Conservation (phyloP, 495 filamentous ascomycete species). For the Aspergillus egyptiacus region DNA sequence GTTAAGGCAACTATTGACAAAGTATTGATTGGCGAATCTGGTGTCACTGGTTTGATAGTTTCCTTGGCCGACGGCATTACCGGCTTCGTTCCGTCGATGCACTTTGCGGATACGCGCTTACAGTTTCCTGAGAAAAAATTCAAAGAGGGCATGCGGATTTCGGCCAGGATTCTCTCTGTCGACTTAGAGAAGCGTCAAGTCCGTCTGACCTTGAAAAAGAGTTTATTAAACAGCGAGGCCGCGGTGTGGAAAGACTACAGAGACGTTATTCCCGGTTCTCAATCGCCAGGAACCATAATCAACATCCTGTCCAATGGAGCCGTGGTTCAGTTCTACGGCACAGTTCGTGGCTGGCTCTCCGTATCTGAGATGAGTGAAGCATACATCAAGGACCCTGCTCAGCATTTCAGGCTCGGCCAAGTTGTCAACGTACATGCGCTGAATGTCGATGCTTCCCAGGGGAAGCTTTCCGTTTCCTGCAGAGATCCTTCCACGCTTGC, state of each 20-base stretch:
- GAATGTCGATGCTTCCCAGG: conserved; percentile 63
- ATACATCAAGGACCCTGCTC: conserved; percentile 78
- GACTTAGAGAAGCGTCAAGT: conserved; percentile 71
- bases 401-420: conserved; percentile 86
- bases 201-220: conserved; percentile 90
- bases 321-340: conserved; percentile 87
- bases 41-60: conserved; percentile 73
- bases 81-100: conserved; percentile 79
- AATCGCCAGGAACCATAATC: conserved; percentile 78
- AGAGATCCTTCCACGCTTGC: conserved; percentile 77
- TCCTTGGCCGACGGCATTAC: conserved; percentile 78
- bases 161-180: conserved; percentile 74
- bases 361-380: conserved; percentile 96
- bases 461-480: conserved; percentile 82
- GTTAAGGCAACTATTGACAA: conserved; percentile 83
- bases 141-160: conserved; percentile 76
- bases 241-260: conserved; percentile 70
- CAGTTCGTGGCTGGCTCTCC: conserved; percentile 76
- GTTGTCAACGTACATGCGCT: conserved; percentile 82
- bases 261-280: conserved; percentile 59
- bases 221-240: conserved; percentile 79
- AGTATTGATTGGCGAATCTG: conserved; percentile 63
- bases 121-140: conserved; percentile 96
- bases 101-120: conserved; percentile 79
- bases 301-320: conserved; percentile 73